A percentile compares a stretch with the other conserved stretches of the same genome.
phyloP scores from a whole-genome alignment of 2,329 filamentous ascomycete genomes.

The Aspergillus novofumigatus region DNA sequence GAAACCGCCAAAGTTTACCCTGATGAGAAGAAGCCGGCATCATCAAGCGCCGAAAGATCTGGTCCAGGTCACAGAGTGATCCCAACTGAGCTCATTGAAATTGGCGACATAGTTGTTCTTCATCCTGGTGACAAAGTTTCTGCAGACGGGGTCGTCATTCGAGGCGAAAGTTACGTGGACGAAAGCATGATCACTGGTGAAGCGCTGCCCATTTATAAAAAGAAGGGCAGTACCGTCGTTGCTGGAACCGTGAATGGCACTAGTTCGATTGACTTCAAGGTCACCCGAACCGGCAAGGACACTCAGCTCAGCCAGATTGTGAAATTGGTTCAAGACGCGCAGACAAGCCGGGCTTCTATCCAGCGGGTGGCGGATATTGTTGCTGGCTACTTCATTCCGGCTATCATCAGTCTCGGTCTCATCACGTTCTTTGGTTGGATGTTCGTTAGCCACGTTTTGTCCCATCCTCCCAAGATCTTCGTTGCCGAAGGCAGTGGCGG shows the following conservation, averaged over 20 bases:
- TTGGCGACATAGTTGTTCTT: slow-evolving; percentile 88
- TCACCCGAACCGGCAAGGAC: slow-evolving; percentile 87
- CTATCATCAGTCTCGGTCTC: slow-evolving; percentile 78
- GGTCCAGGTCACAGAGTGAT: slow-evolving; percentile 75
- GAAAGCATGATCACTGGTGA: slow-evolving; percentile 99
- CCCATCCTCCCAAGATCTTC: slow-evolving; percentile 86
- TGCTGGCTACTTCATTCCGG: slow-evolving; percentile 89
- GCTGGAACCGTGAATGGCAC: slow-evolving; percentile 95
- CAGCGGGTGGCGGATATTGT: slow-evolving; percentile 87
- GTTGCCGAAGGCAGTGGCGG: slow-evolving; percentile 74
- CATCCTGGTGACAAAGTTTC: slow-evolving; percentile 95
- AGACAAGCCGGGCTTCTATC: slow-evolving; percentile 90
- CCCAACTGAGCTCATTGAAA: slow-evolving; percentile 88
- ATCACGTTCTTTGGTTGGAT: slow-evolving; percentile 90
- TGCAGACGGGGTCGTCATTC: slow-evolving; percentile 80
- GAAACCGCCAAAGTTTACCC: slow-evolving; percentile 28
- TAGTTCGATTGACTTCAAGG: slow-evolving; percentile 84
- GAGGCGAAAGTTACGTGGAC: slow-evolving; percentile 88
- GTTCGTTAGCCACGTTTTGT: slow-evolving; percentile 81
- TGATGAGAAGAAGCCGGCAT: slow-evolving; percentile 9
- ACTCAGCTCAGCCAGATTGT: slow-evolving; percentile 98
- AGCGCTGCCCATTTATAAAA: slow-evolving; percentile 90
- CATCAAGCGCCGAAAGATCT: slow-evolving; percentile 28
- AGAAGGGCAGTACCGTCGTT: slow-evolving; percentile 72
- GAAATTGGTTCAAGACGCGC: slow-evolving; percentile 94